phyloP scores from a whole-genome alignment of 192 early-diverging fungal genomes.

The Chytriomyces sp. region DNA sequence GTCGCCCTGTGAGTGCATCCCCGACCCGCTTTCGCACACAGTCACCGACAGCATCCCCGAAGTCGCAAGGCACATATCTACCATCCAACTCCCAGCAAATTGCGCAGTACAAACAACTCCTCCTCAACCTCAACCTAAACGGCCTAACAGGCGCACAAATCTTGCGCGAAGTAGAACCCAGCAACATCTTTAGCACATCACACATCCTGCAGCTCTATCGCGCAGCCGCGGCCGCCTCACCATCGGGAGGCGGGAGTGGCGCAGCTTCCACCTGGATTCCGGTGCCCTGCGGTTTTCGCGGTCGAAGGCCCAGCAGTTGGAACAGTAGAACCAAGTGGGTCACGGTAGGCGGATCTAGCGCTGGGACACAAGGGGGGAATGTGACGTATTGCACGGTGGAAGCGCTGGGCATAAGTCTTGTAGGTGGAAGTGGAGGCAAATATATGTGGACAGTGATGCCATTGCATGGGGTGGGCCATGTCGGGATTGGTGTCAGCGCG shows the following conservation, averaged over 20 bases:
- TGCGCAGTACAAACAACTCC: neutral
- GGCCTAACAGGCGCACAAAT: conserved; percentile 20
- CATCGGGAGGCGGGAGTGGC: neutral
- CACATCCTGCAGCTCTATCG: conserved; percentile 30
- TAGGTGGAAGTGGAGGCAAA: conserved; percentile 8
- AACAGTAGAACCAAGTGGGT: conserved; percentile 6
- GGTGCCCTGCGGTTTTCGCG: conserved; percentile 21
- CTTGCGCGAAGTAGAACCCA: conserved; percentile 29
- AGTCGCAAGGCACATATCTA: too few species aligned
- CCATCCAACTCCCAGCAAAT: too few species aligned
- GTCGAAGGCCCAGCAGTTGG: neutral
- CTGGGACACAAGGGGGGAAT: neutral
- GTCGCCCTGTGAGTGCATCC: neutral
- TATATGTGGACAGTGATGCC: conserved; percentile 26
- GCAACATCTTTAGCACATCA: neutral
- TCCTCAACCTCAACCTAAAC: conserved; percentile 6
- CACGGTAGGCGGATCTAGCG: conserved; percentile 3
- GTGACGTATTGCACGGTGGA: conserved; percentile 28
- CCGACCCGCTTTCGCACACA: neutral
- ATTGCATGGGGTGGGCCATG: neutral
- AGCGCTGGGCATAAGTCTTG: neutral
- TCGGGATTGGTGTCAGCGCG: conserved; percentile 28
- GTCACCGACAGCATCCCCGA: neutral
- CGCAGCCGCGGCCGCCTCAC: conserved; percentile 7
- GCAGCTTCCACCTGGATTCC: conserved; percentile 8